Evolutionary conservation across 768 basidiomycete genomes (phyloP).

Genomic region (Pulveroboletus sp.): DNA sequence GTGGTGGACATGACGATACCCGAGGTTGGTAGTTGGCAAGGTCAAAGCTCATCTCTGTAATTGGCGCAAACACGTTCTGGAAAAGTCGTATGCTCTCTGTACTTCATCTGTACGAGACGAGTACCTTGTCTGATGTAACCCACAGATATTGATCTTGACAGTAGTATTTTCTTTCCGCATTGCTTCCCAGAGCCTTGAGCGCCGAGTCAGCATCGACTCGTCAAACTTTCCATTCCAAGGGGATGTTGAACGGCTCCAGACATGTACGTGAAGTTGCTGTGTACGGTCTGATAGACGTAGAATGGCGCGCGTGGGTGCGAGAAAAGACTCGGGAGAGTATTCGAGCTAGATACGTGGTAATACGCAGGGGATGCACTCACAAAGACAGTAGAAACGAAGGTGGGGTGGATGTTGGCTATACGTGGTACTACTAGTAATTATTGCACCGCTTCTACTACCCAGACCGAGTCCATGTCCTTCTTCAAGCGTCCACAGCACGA

Average conservation of each 20-base stretch:
- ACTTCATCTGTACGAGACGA: not conserved
- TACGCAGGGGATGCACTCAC: too few relatives aligned
- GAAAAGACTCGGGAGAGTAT: constrained; percentile 8
- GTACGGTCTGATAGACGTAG: not conserved
- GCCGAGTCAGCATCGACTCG: constrained; percentile 8
- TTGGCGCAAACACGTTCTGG: too few relatives aligned
- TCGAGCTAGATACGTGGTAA: not conserved
- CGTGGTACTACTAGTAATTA: not conserved
- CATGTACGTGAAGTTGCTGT: not conserved
- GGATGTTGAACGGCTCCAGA: constrained; percentile 3
- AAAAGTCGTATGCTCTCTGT: too few relatives aligned
- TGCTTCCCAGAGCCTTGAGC: not conserved
- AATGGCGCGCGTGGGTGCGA: constrained; percentile 8
- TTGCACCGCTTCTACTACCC: not conserved
- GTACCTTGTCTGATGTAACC: too few relatives aligned
- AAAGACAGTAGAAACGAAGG: constrained; percentile 5
- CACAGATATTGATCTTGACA: not conserved
- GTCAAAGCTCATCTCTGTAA: constrained; percentile 4
- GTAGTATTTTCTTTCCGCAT: not conserved
- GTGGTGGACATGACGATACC: not conserved
- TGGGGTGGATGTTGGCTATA: too few relatives aligned
- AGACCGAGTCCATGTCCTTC: constrained; percentile 31
- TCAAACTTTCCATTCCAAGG: constrained; percentile 3
- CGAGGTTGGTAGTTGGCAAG: constrained; percentile 2
- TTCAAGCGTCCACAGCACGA: constrained; percentile 36